These are phyloP conservation scores for Wickerhamomyces bisporus DNA, from an alignment of 805 yeast species.

Conservation along the genomic window DNA sequence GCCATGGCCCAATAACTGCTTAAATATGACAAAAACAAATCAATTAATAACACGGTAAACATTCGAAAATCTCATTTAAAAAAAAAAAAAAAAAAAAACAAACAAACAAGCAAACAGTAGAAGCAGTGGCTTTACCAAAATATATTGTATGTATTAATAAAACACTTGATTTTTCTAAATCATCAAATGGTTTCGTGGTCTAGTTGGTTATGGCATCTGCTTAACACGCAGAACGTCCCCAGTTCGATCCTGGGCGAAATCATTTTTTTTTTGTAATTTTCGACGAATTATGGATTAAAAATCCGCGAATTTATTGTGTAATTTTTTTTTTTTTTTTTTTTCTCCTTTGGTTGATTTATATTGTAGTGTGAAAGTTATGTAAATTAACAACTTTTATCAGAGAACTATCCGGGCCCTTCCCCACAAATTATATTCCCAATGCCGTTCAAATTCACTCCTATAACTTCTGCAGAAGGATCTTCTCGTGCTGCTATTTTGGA, in stretches of 20 bases:
- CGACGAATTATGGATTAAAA: too few relatives aligned
- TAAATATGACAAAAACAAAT: not conserved
- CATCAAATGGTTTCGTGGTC: slow-evolving; percentile 81
- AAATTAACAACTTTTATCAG: too few relatives aligned
- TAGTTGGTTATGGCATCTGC: slow-evolving; percentile 99
- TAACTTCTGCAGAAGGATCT: slow-evolving; percentile 17
- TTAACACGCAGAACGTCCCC: slow-evolving; percentile 99
- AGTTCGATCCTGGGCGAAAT: slow-evolving; percentile 99
- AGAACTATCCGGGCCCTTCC: too few relatives aligned
- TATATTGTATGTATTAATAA: not conserved
- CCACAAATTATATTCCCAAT: slow-evolving; percentile 4
- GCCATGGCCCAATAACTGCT: slow-evolving; percentile 35
- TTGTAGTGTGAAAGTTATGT: too few relatives aligned
- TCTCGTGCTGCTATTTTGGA: slow-evolving; percentile 44
- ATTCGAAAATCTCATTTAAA: too few relatives aligned
- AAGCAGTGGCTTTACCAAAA: not conserved
- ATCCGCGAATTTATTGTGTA: too few relatives aligned
- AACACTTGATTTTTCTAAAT: not conserved
- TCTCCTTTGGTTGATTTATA: too few relatives aligned
- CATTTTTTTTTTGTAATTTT: slow-evolving; percentile 36
- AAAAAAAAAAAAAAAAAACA: not conserved
- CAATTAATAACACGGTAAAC: not conserved
- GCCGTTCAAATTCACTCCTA: slow-evolving; percentile 26
- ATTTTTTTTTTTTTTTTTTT: too few relatives aligned
- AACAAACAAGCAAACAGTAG: not conserved